Conservation (phyloP, 2,329 filamentous ascomycete species). For the Pleoardoris graminearum region DNA sequence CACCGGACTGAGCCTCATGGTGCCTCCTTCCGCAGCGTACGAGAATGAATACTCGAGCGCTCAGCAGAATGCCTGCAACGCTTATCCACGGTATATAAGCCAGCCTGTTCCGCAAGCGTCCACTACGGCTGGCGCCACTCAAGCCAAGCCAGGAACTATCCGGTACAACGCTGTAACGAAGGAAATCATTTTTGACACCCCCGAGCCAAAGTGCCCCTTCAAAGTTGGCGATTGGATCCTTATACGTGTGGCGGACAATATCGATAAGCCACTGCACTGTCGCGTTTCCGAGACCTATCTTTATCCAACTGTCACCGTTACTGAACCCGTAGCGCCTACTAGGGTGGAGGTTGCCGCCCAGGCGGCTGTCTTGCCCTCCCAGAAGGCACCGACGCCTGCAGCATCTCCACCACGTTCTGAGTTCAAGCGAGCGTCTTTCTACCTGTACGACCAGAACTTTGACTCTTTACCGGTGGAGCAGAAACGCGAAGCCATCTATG, state of each 20-base stretch:
- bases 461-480: conserved; percentile 53
- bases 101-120: not conserved
- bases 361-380: not conserved
- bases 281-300: conserved; percentile 52
- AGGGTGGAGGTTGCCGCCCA: not conserved
- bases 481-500: conserved; percentile 57
- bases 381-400: not conserved
- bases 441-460: conserved; percentile 60
- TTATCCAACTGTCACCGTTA: conserved; percentile 49
- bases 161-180: conserved; percentile 43
- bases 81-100: not conserved
- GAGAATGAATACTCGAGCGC: conserved; percentile 18
- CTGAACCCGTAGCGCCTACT: conserved; percentile 27
- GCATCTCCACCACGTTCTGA: conserved; percentile 9
- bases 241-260: conserved; percentile 31
- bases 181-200: conserved; percentile 50
- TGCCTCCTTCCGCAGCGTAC: conserved; percentile 47
- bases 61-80: conserved; percentile 4
- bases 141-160: conserved; percentile 14
- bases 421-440: conserved; percentile 42
- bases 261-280: conserved; percentile 49
- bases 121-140: not conserved
- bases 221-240: conserved; percentile 59
- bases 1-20: conserved; percentile 58
- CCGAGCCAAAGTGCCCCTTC: conserved; percentile 39